Percentiles rank a stretch among this genome's conserved stretches.
These are phyloP conservation scores for Chytridiales sp. DNA, from an alignment of 371 early-diverging fungal species.

Conservation along the genomic window DNA sequence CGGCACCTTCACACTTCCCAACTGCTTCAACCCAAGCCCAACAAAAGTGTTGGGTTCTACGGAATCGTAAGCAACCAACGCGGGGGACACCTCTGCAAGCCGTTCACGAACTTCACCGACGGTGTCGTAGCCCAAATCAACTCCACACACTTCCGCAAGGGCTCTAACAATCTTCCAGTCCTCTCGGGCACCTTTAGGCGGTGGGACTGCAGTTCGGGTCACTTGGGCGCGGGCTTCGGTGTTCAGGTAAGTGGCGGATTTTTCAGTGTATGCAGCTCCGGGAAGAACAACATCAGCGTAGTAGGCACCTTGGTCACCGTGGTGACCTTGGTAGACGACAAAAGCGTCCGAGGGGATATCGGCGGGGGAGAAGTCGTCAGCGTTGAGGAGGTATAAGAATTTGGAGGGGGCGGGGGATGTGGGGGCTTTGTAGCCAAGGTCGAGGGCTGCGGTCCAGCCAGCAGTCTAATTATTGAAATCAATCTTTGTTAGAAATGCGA, in stretches of 20 bases:
- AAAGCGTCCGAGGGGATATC: slow-evolving; percentile 89
- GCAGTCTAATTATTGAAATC: slow-evolving; percentile 62
- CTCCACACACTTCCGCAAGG: slow-evolving; percentile 85
- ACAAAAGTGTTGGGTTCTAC: slow-evolving; percentile 64
- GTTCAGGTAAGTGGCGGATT: slow-evolving; percentile 91
- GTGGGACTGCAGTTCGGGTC: slow-evolving; percentile 89
- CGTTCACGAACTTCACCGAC: slow-evolving; percentile 77
- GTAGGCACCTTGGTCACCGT: slow-evolving; percentile 94
- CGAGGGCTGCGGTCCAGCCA: slow-evolving; percentile 80
- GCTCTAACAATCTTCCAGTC: slow-evolving; percentile 98
- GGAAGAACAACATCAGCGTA: slow-evolving; percentile 95
- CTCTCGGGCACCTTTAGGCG: slow-evolving; percentile 90
- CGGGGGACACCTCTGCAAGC: slow-evolving; percentile 83
- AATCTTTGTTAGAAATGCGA: neutral
- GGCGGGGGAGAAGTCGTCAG: slow-evolving; percentile 76
- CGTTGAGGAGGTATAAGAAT: slow-evolving; percentile 89
- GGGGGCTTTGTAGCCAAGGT: slow-evolving; percentile 74
- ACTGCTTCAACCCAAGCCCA: slow-evolving; percentile 61
- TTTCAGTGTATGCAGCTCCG: slow-evolving; percentile 96
- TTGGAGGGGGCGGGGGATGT: slow-evolving; percentile 53
- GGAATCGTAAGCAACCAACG: slow-evolving; percentile 72
- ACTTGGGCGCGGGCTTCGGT: slow-evolving; percentile 93
- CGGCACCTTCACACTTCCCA: slow-evolving; percentile 29
- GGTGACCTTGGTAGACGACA: slow-evolving; percentile 98
- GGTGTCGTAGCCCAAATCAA: slow-evolving; percentile 87